Evolutionary conservation across 2,329 filamentous ascomycete genomes (phyloP).

Genomic region (Aspergillus hortae): DNA sequence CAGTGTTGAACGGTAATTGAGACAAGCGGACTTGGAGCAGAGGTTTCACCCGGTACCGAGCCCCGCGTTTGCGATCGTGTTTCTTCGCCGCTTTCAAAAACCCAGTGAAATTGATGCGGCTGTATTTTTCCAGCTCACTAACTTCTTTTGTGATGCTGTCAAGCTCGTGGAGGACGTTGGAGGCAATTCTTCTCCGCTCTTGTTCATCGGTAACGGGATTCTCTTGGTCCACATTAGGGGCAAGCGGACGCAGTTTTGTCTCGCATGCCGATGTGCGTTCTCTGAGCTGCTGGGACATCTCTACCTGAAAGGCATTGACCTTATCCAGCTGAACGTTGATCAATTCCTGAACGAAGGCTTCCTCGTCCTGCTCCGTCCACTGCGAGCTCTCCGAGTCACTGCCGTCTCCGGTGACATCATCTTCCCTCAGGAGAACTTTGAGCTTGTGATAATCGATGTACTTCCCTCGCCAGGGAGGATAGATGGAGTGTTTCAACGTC

Average conservation of each 20-base stretch:
- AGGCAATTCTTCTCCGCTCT: slow-evolving; percentile 52
- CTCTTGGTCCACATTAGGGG: slow-evolving; percentile 35
- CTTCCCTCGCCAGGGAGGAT: slow-evolving; percentile 83
- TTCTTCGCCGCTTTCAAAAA: slow-evolving; percentile 99
- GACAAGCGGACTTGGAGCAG: slow-evolving; percentile 86
- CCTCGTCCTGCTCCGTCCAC: slow-evolving; percentile 95
- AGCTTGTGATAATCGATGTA: slow-evolving; percentile 97
- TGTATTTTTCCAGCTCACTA: slow-evolving; percentile 91
- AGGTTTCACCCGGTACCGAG: slow-evolving; percentile 81
- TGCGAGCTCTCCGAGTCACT: slow-evolving; percentile 54
- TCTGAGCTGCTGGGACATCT: slow-evolving; percentile 75
- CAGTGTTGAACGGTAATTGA: slow-evolving; percentile 90
- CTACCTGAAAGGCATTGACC: slow-evolving; percentile 82
- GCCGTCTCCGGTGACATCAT: slow-evolving; percentile 49
- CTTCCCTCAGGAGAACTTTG: slow-evolving; percentile 82
- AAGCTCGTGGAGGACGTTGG: slow-evolving; percentile 72
- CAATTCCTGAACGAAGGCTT: slow-evolving; percentile 88
- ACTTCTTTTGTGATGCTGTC: slow-evolving; percentile 86
- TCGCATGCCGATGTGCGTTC: slow-evolving; percentile 73
- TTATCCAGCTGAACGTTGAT: slow-evolving; percentile 94
- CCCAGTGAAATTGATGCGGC: slow-evolving; percentile 93
- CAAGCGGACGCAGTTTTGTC: slow-evolving; percentile 59
- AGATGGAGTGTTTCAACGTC: slow-evolving; percentile 75
- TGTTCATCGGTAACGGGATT: slow-evolving; percentile 31
- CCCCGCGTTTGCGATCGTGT: slow-evolving; percentile 89